Conservation (phyloP, 805 yeast species). For the Limtongia smithiae region DNA sequence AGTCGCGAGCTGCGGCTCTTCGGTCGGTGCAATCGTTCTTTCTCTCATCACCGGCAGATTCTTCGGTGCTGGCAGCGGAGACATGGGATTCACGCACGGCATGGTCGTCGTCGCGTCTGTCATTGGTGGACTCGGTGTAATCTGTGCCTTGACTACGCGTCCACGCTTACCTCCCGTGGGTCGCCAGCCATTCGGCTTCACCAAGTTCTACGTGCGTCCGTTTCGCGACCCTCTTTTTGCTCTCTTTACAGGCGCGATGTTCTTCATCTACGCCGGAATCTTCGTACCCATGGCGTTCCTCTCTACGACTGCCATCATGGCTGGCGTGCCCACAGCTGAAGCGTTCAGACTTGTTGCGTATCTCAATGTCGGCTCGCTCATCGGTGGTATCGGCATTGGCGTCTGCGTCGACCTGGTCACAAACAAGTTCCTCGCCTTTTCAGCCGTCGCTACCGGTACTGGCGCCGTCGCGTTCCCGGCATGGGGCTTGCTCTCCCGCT, state of each 20-base stretch:
- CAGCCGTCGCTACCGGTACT: background rate
- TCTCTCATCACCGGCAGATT: too few relatives aligned
- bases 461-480: too few relatives aligned
- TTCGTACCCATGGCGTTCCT: slow-evolving; percentile 37
- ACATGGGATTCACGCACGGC: slow-evolving; percentile 55
- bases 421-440: slow-evolving; percentile 32
- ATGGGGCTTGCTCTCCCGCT: too few relatives aligned
- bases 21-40: slow-evolving; percentile 49
- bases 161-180: slow-evolving; percentile 31
- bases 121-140: slow-evolving; percentile 34
- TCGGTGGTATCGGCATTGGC: slow-evolving; percentile 53
- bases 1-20: slow-evolving; percentile 49
- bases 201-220: slow-evolving; percentile 27
- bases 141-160: slow-evolving; percentile 30
- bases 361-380: slow-evolving; percentile 39
- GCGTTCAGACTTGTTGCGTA: slow-evolving; percentile 36
- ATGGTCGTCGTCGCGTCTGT: slow-evolving; percentile 49
- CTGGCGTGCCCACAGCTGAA: slow-evolving; percentile 27
- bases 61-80: too few relatives aligned
- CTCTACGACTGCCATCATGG: slow-evolving; percentile 32
- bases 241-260: slow-evolving; percentile 29
- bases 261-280: slow-evolving; percentile 34
- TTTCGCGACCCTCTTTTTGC: slow-evolving; percentile 33
- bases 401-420: slow-evolving; percentile 48
- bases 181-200: slow-evolving; percentile 14